These are phyloP conservation scores for Nepenthes alata DNA, from an alignment of 179 eudicot species.

Conservation along the genomic window DNA sequence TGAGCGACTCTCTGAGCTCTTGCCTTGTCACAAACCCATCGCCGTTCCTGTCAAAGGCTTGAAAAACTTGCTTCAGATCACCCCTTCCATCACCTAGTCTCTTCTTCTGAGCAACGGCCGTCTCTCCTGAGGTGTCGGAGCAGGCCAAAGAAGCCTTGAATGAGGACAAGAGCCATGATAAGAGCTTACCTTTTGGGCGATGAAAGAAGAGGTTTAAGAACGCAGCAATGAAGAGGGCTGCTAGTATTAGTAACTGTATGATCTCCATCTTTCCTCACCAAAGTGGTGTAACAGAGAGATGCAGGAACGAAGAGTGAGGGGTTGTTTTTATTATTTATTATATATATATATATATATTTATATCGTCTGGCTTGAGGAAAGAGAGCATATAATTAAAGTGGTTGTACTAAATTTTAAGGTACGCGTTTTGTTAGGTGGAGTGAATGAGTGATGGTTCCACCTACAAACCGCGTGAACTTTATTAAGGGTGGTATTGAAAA, in stretches of 20 bases:
- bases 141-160: slow-evolving; percentile 2
- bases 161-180: not conserved
- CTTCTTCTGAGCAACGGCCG: not conserved
- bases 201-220: not conserved
- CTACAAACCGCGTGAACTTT: slow-evolving; percentile 16
- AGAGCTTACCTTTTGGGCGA: not conserved
- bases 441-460: not conserved
- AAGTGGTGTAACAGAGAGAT: too few species aligned
- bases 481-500: too few species aligned
- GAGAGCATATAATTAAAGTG: too few species aligned
- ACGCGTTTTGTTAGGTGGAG: too few species aligned
- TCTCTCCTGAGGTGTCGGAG: not conserved
- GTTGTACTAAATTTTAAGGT: not conserved
- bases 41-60: slow-evolving; percentile 56
- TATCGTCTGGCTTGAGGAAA: too few species aligned
- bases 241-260: not conserved
- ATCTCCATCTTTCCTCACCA: not conserved
- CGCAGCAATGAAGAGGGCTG: not conserved
- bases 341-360: too few species aligned
- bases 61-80: slow-evolving; percentile 37
- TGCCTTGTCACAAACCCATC: slow-evolving; percentile 58
- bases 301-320: too few species aligned
- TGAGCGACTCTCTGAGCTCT: slow-evolving; percentile 47
- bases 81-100: not conserved
- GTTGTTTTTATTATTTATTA: too few species aligned